phyloP scores from a whole-genome alignment of 2,329 filamentous ascomycete species.

The Sclerotinia nivalis region DNA sequence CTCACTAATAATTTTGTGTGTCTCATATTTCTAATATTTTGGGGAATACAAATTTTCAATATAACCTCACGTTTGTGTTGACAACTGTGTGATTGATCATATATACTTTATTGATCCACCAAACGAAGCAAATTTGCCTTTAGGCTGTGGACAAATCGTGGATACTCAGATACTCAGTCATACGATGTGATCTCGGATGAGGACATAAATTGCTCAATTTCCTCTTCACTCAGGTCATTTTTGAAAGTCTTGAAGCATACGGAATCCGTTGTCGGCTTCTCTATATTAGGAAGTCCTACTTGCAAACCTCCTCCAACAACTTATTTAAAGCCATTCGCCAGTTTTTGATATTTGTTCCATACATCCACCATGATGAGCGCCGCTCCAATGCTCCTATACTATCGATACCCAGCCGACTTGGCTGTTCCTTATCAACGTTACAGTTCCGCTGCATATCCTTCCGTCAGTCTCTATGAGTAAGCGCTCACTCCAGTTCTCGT shows the following conservation, averaged over 20 bases:
- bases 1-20: background rate
- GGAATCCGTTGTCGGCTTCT: conserved; percentile 2
- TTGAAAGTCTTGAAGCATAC: background rate
- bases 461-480: conserved; percentile 23
- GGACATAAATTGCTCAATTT: conserved; percentile 21
- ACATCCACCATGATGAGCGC: conserved; percentile 15
- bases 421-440: conserved; percentile 13
- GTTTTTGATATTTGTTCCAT: background rate
- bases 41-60: conserved; percentile 20
- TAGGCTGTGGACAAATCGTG: background rate
- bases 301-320: background rate
- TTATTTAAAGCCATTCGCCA: conserved; percentile 2
- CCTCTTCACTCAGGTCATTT: background rate
- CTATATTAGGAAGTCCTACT: background rate
- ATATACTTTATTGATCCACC: conserved; percentile 3
- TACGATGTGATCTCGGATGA: conserved; percentile 21
- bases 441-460: conserved; percentile 19
- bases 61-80: background rate
- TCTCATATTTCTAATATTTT: background rate
- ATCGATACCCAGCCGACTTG: conserved; percentile 6
- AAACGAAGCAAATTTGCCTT: background rate
- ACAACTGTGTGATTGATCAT: conserved; percentile 10
- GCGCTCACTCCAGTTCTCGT: conserved; percentile 5
- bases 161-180: background rate
- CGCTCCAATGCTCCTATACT: conserved; percentile 18